These are phyloP conservation scores for Thermothelomyces thermophilus DNA, from an alignment of 2,329 filamentous ascomycete genomes.

Conservation along the genomic window DNA sequence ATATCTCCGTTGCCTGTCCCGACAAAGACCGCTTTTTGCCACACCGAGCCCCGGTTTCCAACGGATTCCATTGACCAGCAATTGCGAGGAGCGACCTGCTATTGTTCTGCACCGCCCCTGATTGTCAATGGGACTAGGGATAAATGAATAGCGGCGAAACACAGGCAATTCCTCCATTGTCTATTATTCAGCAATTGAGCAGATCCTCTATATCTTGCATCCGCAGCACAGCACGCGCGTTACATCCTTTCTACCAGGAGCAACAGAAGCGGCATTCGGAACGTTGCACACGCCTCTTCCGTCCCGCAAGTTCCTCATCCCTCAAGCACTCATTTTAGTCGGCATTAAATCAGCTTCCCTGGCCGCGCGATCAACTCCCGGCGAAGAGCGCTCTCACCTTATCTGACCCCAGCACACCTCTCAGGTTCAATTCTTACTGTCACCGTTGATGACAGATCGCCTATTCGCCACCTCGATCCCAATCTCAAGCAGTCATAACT, in stretches of 20 bases:
- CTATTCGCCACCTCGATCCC: slow-evolving; percentile 17
- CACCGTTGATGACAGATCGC: slow-evolving; percentile 17
- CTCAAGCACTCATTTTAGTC: too few species aligned
- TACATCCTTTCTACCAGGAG: slow-evolving; percentile 2
- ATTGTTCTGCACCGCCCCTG: slow-evolving; percentile 9
- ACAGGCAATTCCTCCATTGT: slow-evolving; percentile 12
- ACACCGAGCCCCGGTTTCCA: slow-evolving; percentile 17
- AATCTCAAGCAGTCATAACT: slow-evolving; percentile 16
- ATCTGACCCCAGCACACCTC: neutral
- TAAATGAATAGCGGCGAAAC: slow-evolving; percentile 13
- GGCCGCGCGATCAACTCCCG: neutral
- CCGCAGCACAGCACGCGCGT: neutral
- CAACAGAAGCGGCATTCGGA: neutral
- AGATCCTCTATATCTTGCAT: neutral
- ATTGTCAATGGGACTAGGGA: slow-evolving; percentile 2
- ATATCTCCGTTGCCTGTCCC: slow-evolving; percentile 2
- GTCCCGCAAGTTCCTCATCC: neutral
- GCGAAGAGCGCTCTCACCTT: neutral
- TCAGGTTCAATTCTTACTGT: neutral
- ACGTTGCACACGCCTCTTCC: slow-evolving; percentile 1
- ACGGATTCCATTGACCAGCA: slow-evolving; percentile 20
- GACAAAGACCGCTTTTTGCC: slow-evolving; percentile 11
- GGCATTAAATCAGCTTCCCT: neutral
- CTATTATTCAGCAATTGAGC: slow-evolving; percentile 18
- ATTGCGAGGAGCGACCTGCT: slow-evolving; percentile 8